Base-by-base conservation (phyloP, 768 basidiomycete species). In the Cantharellus anzutake region DNA sequence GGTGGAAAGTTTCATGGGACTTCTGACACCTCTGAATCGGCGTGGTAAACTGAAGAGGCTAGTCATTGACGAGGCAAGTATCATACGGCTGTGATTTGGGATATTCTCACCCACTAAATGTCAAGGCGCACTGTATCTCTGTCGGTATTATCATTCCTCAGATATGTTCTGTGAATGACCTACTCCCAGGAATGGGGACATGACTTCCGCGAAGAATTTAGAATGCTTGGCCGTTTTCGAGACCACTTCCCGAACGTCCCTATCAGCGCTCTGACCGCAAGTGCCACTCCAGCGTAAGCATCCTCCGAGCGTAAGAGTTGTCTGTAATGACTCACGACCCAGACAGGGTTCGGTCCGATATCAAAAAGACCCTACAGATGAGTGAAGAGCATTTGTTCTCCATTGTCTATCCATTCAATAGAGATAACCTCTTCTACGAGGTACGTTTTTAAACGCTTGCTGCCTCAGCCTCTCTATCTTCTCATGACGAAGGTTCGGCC, bases 251-350 rank as follows among this genome's bases (percentile, higher is more conserved):
- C 76, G 1, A 72, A 75, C 60, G 78, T 90, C 3, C 88, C 89
- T 0, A 82, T 92, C 64, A 91, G 89, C 85, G 88, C 88, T 2
- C 70, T 91, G 42, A 91, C 87, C 0, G 87, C 88, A 2, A 87
- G 84, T 11, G 87, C 88, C 2, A 91, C 88, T 3, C 69, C 79
- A 50, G 69, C 70, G 85, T 86, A 68, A 37, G 78, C 68, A 7
- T 29, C 29, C 20, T 3, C 34, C 34, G 34, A 14, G n/a, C 35
- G 5, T 41, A 5, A 40, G 29, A 3, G 14, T 7, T 11, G 35
- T 57, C 52, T 57, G 3, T 58, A 50, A 35, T 64, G 59, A 61
- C 34, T 59, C 16, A 60, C 34, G n/a, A 29, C 7, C 14, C 58
- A 14, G 14, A 5, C 64, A 90, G 86, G 37, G 86, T 91, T 11